phyloP scores from a whole-genome alignment of 2,329 filamentous ascomycete genomes.

The Beauveria sp. region DNA sequence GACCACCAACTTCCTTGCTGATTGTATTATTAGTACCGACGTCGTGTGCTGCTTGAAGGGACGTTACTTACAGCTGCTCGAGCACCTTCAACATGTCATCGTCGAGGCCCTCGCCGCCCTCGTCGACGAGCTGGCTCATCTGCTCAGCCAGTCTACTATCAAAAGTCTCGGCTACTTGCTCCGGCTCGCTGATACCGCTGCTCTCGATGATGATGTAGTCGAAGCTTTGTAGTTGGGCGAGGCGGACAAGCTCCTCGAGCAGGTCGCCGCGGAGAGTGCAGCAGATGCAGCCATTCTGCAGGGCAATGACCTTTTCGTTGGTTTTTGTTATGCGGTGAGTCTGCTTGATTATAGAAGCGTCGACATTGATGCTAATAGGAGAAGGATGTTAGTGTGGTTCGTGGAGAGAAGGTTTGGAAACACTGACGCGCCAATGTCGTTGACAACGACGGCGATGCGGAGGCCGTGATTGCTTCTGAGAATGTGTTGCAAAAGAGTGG shows the following conservation, averaged over 20 bases:
- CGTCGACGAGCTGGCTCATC: conserved; percentile 29
- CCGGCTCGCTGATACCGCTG: conserved; percentile 63
- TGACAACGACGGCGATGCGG: conserved; percentile 64
- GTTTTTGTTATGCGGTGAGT: conserved; percentile 49
- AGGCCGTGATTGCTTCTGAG: conserved; percentile 60
- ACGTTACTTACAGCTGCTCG: conserved; percentile 25
- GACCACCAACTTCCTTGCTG: conserved; percentile 49
- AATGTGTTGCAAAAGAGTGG: conserved; percentile 62
- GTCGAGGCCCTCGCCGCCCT: conserved; percentile 25
- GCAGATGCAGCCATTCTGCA: conserved; percentile 71
- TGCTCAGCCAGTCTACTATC: conserved; percentile 47
- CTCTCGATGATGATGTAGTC: conserved; percentile 69
- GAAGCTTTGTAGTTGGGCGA: conserved; percentile 54
- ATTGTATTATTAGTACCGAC: rapidly evolving
- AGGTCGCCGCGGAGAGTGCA: conserved; percentile 66
- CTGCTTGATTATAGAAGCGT: conserved; percentile 52
- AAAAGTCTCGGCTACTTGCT: conserved; percentile 69
- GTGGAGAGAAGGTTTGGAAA: background rate
- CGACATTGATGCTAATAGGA: conserved; percentile 49
- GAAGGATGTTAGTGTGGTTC: background rate
- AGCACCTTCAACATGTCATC: conserved; percentile 28
- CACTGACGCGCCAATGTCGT: conserved; percentile 56
- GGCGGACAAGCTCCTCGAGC: conserved; percentile 58
- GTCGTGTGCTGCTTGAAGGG: background rate
- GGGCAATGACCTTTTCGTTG: conserved; percentile 57